Base-by-base conservation (phyloP, 768 basidiomycete genomes). In the Tricholoma furcatifolium region DNA sequence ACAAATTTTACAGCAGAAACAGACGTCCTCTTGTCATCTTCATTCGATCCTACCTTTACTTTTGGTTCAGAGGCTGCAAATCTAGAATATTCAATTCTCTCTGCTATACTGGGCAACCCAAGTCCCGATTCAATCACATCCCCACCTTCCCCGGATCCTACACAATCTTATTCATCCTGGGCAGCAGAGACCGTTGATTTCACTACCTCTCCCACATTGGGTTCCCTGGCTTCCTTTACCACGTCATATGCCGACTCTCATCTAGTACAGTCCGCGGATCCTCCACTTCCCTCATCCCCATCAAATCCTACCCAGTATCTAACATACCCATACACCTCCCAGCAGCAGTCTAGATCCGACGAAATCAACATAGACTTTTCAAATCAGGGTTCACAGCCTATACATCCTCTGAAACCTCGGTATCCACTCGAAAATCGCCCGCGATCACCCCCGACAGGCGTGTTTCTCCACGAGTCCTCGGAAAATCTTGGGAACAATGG, bases 1-100 rank as follows among this genome's bases (percentile, higher is more conserved):
- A 78, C 78, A 42, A 83, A 84, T 47, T 67, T 80, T 0, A 81
- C 81, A 64, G 61, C 78, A 32, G 74, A 80, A 49, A 69, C 70
- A 50, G 86, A 91, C 55, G 73, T 82, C 7, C 73, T 91, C 56
- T 82, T 86, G 65, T 75, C 80, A 55, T 67, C 79, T 14, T 59
- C 81, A 12, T 86, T 87, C 63, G 82, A 87, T 65, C 74, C 86
- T 45, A 74, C 74, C 61, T 79, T 78, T 67, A 62, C 82, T 11
- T 93, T 94, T 68, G 89, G 87, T 46, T 93, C 91, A 41, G 91
- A 94, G 67, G 92, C 91, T 8, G 93, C 93, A 20, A 94, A 94
- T 66, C 76, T 93, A 56, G 96, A 98, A 66, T 98, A 97, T 70
- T 92, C 92, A 43, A 96, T 97, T 60, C 82, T 98, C 6, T 92